Evolutionary conservation across 345 rosid genomes (phyloP).

Genomic region (Excoecaria cochinchinensis): DNA sequence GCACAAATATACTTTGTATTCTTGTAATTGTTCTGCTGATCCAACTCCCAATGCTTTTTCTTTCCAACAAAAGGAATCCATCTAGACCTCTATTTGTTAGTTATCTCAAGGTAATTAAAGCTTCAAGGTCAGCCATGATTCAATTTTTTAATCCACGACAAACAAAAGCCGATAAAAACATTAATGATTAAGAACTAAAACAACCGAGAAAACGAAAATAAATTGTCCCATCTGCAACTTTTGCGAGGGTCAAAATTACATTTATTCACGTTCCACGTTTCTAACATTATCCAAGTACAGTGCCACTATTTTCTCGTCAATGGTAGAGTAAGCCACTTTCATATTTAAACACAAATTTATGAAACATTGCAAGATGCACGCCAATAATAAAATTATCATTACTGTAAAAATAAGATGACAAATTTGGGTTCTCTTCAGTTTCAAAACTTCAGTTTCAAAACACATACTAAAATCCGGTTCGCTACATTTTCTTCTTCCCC

Average conservation of each 20-base stretch:
- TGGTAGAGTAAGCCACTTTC: not conserved
- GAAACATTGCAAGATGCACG: not conserved
- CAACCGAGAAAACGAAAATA: not conserved
- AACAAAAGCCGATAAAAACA: not conserved
- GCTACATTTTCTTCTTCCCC: not conserved
- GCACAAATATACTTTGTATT: not conserved
- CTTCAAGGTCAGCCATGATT: not conserved
- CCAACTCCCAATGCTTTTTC: not conserved
- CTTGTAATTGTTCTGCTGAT: not conserved
- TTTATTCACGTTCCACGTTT: not conserved
- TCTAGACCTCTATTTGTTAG: not conserved
- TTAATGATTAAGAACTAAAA: slow-evolving; percentile 2
- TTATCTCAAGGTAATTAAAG: not conserved
- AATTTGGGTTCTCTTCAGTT: not conserved
- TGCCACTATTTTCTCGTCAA: not conserved
- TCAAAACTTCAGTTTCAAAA: not conserved
- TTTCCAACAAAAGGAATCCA: not conserved
- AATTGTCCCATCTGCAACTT: not conserved
- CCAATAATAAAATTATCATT: not conserved
- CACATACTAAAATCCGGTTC: not conserved
- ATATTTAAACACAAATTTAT: not conserved
- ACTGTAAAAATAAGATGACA: not conserved
- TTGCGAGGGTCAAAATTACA: not conserved
- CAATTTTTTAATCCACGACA: not conserved
- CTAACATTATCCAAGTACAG: not conserved